Base-by-base conservation (phyloP, 2,329 filamentous ascomycete species). In the Lachnellula suecica region DNA sequence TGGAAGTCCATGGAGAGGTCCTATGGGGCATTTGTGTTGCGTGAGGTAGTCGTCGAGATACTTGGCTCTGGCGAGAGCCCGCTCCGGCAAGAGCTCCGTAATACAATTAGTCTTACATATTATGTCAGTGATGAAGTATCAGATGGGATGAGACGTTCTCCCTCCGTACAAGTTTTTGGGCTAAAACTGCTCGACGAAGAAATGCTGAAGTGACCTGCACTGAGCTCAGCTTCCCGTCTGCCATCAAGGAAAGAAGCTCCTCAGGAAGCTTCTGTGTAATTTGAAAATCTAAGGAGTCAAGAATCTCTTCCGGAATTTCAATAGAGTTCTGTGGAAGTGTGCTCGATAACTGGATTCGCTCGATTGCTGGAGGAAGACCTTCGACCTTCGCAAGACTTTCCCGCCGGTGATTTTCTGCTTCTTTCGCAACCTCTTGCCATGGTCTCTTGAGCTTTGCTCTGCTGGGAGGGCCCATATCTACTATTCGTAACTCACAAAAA, bases 1-100 rank as follows among this genome's bases (percentile, higher is more conserved):
- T 0, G 80, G 80, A 1, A 83, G 68, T 2, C 84, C 84, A 67
- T 87, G 83, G 6, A 88, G 70, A 4, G 82, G 82, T 0, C 84
- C 84, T 2, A 78, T 58, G 0, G 76, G 66, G 56, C 70, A 66
- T 71, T 42, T 25, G 41, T 53, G 23, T 6, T 44, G 19, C 4
- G 40, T 23, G 5, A 58, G 35, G 11, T 53, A 56, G 24, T 59
- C 55, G 23, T 61, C 59, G 6, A 61, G 54, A 42, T 61, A 61
- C 25, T 56, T 57, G 7, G 59, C 60, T 45, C 60, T 44, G 4
- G n/a, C 49, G 20, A 63, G 49, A 13, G 60, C 57, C 17, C 40
- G 41, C 17, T 59, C 51, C 4, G 57, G 57, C 2, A 63, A 47
- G 13, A 59, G 57, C 35, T 59, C 55, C 6, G 60, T 63, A 10